Base-by-base conservation (phyloP, 805 yeast species). In the Pichia eremophila region DNA sequence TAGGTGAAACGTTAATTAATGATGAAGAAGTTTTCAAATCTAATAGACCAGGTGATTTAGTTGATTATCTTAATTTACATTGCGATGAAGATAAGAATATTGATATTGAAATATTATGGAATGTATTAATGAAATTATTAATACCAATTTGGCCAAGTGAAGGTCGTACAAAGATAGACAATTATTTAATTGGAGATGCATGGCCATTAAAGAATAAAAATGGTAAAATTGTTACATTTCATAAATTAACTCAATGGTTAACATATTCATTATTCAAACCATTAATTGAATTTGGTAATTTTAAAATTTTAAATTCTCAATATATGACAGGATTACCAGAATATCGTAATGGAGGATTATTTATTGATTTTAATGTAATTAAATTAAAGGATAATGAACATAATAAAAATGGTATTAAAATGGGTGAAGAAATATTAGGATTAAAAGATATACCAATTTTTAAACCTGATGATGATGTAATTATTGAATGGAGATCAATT, bases 401-500 rank as follows among this genome's bases (percentile, higher is more conserved):
- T 11, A 49, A 64, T 12, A 47, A 56, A 19, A 51, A 60, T 40
- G 83, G 81, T 0, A 50, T 74, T 11, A 53, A 54, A 7, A 54
- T 68, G 11, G 58, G 75, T 1, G 52, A 57, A 28, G 48, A 61
- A 28, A 55, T 68, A 3, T 19, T 19, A 19, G 11, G 58, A 75
- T 1, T 52, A 57, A 29, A 48, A 61, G 27, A 55, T 68, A 3
- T 76, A 22, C 84, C 85, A 37, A 65, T 74, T 3, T 80, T 70
- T 53, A 59, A 60, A 0, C 81, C 83, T 2, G 71, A 69, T 29
- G 78, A 77, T 54, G 84, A 81, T 43, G 74, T 71, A 19, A 78
- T 81, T 48, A 81, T 80, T 12, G 86, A 80, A 57, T 80, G 86
- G 86, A 70, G 86, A 57, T 77, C 83, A 32, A 64, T 72, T 44